Base-by-base conservation (phyloP, 768 basidiomycete genomes). In the Chlorophyllum brunneum region DNA sequence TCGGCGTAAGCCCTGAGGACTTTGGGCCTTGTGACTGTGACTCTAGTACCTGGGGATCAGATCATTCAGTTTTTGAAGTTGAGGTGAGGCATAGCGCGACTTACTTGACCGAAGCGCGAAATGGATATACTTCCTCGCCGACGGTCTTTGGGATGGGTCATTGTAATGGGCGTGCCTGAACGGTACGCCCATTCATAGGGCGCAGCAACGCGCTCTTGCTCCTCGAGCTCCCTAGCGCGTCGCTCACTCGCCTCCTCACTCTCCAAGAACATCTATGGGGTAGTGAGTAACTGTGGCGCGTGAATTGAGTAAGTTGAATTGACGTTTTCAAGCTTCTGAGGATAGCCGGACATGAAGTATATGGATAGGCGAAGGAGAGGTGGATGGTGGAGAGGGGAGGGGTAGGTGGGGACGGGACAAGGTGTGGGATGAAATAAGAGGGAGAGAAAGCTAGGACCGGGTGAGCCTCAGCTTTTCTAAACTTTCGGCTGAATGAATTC, bases 61-160 rank as follows among this genome's bases (percentile, higher is more conserved):
- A 5, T 0, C 9, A n/a, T 6, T 51, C 18, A 42, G 22, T 2
- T 23, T 26, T 4, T 26, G 30, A 22, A 18, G 15, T 26, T 5
- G 11, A 15, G 1, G 3, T 8, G 15, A 20, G 8, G 40, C 3
- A 27, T 26, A 36, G 33, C 13, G 3, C n/a, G 23, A 37, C 51
- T 15, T 37, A 44, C 51, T n/a, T 52, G 51, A 13, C 51, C 51
- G 33, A 52, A 44, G 27, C 51, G 42, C 18, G 51, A 52, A 27
- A 52, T 52, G 27, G 51, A 37, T 44, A 52, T 52, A 15, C 51
- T 52, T 30, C 51, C 51, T 1, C 49, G 49, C 15, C 41, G 39
- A 27, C 34, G 51, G 16, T 44, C 24, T 27, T 23, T 36, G 24
- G 15, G 41, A 15, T 15, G 18, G n/a, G 34, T 2, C 6, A 37